Base-by-base conservation (phyloP, 1,139 yeast species). In the Geotrichum phurueaensis region DNA sequence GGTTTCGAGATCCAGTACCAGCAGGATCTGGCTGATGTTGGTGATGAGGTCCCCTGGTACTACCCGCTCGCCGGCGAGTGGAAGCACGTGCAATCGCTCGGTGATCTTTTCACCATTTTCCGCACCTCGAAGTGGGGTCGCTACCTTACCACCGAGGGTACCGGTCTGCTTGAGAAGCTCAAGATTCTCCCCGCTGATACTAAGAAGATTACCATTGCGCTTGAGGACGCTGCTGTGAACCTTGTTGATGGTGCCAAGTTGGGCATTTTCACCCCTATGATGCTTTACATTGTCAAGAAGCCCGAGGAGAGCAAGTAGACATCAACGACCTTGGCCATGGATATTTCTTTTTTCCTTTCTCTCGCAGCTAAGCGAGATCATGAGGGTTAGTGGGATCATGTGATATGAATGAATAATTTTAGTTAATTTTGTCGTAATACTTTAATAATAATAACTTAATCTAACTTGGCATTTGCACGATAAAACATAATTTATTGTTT, bases 211-310 rank as follows among this genome's bases (percentile, higher is more conserved):
- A 90, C 98, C 52, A 81, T 79, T 66, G 97, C 98, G 48, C 83
- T 94, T 69, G 99, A 94, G 79, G 96, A 92, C 73, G 99, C 99
- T 65, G 99, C 99, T 62, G 85, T 92, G 65, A 92, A 92, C 75
- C 84, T 94, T 73, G 97, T 92, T 63, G 89, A 84, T 63, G 99
- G 99, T 76, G 99, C 97, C 75, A 82, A 81, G 76, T 82, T 86
- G 75, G 86, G 87, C 71, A 81, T 92, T 68, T 92, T 92, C 78
- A 91, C 97, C 55, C 98, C 98, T 72, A 92, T 92, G 98, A 87
- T 89, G 94, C 81, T 92, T 74, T 92, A 86, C 74, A 82, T 92
- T 68, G 90, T 83, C 70, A 87, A 83, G 79, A 91, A 91, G 78
- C 97, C 97, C 50, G 70, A 65, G 59, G 25, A 57, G 15, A n/a